Evolutionary conservation across 148 eudicot genomes (phyloP).

Genomic region (Chenopodium suecicum): DNA sequence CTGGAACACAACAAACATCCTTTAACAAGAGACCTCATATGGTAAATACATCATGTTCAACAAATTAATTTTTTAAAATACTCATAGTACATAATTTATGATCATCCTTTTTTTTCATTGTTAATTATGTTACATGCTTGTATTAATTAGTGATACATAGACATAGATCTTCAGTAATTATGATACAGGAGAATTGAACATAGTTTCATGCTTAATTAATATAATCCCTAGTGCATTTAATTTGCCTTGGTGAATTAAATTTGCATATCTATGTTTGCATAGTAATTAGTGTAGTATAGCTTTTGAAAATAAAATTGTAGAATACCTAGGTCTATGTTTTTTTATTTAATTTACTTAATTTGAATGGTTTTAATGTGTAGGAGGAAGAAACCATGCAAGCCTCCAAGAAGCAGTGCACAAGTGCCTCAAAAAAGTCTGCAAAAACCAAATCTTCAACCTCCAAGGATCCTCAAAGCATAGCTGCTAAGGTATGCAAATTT

Average conservation of each 20-base stretch:
- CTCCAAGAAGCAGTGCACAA: slow-evolving; percentile 74
- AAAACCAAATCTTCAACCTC: slow-evolving; percentile 52
- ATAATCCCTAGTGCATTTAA: slow-evolving; percentile 19
- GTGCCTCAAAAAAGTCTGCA: slow-evolving; percentile 46
- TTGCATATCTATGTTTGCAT: slow-evolving; percentile 32
- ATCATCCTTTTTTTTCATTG: slow-evolving; percentile 3
- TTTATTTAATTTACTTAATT: background rate
- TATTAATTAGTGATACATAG: slow-evolving; percentile 19
- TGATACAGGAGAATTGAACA: slow-evolving; percentile 8
- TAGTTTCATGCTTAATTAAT: slow-evolving; percentile 21
- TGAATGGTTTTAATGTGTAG: slow-evolving; percentile 8
- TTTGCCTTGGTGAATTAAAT: slow-evolving; percentile 30
- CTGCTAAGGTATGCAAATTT: slow-evolving; percentile 68
- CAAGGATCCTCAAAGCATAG: slow-evolving; percentile 94
- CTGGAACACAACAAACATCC: slow-evolving; percentile 41
- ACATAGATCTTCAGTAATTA: slow-evolving; percentile 31
- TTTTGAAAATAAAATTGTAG: background rate
- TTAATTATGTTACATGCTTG: background rate
- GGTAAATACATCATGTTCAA: slow-evolving; percentile 34
- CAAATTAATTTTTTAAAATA: no score
- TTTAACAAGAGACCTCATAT: slow-evolving; percentile 53
- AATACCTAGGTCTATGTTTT: slow-evolving; percentile 1
- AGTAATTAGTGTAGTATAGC: slow-evolving; percentile 17
- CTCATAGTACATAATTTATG: background rate
- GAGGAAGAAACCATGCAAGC: slow-evolving; percentile 67